Conservation (phyloP, 495 filamentous ascomycete genomes). For the Xylaria longipes region DNA sequence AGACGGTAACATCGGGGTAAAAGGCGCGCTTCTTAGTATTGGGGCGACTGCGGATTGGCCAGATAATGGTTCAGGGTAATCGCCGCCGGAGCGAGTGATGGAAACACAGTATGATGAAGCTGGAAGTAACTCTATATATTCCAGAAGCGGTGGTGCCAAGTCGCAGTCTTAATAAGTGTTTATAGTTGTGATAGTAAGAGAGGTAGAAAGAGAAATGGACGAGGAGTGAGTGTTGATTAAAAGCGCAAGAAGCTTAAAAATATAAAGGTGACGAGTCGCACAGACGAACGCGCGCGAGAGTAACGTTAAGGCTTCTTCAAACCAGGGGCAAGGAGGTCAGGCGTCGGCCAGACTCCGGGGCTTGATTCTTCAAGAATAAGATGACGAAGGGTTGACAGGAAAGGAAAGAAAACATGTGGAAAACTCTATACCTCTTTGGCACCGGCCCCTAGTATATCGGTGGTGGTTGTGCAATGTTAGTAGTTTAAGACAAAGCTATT, state of each 20-base stretch:
- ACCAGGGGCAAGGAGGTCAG: constrained; percentile 32
- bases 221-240: constrained; percentile 13
- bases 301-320: constrained; percentile 27
- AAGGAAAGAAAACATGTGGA: constrained; percentile 26
- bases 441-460: constrained; percentile 27
- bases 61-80: constrained; percentile 7
- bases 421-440: constrained; percentile 42
- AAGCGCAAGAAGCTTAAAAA: constrained; percentile 24
- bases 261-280: constrained; percentile 21
- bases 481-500: constrained; percentile 43
- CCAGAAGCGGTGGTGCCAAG: background rate
- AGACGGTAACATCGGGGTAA: constrained; percentile 21
- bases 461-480: constrained; percentile 40
- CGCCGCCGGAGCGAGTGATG: background rate
- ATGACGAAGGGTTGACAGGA: constrained; percentile 34
- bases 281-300: constrained; percentile 25
- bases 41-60: constrained; percentile 15
- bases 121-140: constrained; percentile 19
- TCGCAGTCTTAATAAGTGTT: background rate
- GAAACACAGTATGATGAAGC: constrained; percentile 8
- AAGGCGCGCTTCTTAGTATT: constrained; percentile 17
- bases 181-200: constrained; percentile 2
- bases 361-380: constrained; percentile 38
- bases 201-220: constrained; percentile 2
- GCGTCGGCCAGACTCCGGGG: constrained; percentile 43